Percentiles rank a stretch among this genome's conserved stretches.
phyloP scores from a whole-genome alignment of 2,329 filamentous ascomycete genomes.

The Xylariales sp. region DNA sequence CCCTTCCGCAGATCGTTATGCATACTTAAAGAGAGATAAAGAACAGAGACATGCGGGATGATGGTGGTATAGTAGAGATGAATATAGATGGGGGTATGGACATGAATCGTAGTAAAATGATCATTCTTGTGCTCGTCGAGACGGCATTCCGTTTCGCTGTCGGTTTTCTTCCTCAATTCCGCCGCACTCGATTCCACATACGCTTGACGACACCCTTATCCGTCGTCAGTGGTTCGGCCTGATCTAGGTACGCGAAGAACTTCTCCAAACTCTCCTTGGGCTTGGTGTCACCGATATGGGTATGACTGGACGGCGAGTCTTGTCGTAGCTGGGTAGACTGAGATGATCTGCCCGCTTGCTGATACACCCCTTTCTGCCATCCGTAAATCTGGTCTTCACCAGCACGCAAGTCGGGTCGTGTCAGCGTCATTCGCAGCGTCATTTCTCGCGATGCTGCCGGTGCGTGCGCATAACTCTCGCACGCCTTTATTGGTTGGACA shows the following conservation, averaged over 20 bases:
- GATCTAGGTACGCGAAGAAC: constrained; percentile 50
- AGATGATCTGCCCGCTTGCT: constrained; percentile 25
- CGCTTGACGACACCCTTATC: constrained; percentile 56
- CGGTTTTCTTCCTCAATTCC: constrained; percentile 26
- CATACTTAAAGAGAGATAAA: no score
- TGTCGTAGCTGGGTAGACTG: constrained; percentile 27
- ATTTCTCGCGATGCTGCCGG: constrained; percentile 70
- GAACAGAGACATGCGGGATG: no score
- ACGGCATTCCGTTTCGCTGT: not conserved
- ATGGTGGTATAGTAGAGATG: not conserved
- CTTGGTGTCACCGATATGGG: constrained; percentile 23
- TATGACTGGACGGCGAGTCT: constrained; percentile 16
- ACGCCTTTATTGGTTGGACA: constrained; percentile 10
- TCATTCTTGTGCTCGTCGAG: not conserved
- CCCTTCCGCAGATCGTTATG: not conserved
- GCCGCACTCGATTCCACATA: constrained; percentile 59
- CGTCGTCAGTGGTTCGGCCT: constrained; percentile 36
- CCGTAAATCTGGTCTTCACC: constrained; percentile 69
- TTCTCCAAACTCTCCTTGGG: constrained; percentile 51
- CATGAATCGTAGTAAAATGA: no score
- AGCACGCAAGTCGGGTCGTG: constrained; percentile 77
- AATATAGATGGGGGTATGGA: not conserved
- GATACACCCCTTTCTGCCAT: constrained; percentile 48
- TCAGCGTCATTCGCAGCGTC: constrained; percentile 95
- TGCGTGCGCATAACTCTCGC: constrained; percentile 44